phyloP scores from a whole-genome alignment of 1,139 yeast genomes.

The Saccharomyces hybrid region DNA sequence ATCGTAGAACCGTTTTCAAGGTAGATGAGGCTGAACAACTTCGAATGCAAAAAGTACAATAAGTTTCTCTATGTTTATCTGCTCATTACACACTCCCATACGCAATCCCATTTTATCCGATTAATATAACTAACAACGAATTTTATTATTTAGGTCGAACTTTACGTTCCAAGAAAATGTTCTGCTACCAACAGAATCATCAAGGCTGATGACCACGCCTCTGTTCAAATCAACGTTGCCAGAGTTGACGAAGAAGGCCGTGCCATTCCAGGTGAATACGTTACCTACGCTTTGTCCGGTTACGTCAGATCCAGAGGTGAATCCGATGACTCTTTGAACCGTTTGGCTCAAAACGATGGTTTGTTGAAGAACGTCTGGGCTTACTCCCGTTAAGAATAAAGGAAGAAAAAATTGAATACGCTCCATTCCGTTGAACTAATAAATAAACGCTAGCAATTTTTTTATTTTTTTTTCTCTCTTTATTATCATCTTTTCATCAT shows the following conservation, averaged over 20 bases:
- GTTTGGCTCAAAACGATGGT: slow-evolving; percentile 99
- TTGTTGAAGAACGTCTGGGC: slow-evolving; percentile 97
- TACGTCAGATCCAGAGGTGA: slow-evolving; percentile 88
- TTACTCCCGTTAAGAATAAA: slow-evolving; percentile 80
- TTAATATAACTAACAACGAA: background rate
- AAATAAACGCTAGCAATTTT: background rate
- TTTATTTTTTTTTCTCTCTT: background rate
- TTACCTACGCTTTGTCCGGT: slow-evolving; percentile 96
- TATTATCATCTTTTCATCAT: background rate
- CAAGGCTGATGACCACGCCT: slow-evolving; percentile 99
- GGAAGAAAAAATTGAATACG: background rate
- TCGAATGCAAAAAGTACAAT: background rate
- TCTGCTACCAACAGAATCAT: slow-evolving; percentile 99
- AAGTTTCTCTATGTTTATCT: background rate
- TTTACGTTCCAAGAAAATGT: slow-evolving; percentile 99
- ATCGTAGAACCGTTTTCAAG: background rate
- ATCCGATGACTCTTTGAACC: slow-evolving; percentile 98
- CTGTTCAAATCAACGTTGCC: slow-evolving; percentile 88
- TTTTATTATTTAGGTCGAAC: slow-evolving; percentile 65
- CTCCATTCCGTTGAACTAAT: background rate
- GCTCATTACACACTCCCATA: background rate
- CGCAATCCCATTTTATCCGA: background rate
- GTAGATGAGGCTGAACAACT: background rate
- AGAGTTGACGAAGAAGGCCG: slow-evolving; percentile 93
- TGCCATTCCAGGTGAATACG: slow-evolving; percentile 83